Evolutionary conservation across 1,139 yeast species (phyloP), one percentile per base, ranked within the genome.

Genomic region (Candida tropicalis): DNA sequence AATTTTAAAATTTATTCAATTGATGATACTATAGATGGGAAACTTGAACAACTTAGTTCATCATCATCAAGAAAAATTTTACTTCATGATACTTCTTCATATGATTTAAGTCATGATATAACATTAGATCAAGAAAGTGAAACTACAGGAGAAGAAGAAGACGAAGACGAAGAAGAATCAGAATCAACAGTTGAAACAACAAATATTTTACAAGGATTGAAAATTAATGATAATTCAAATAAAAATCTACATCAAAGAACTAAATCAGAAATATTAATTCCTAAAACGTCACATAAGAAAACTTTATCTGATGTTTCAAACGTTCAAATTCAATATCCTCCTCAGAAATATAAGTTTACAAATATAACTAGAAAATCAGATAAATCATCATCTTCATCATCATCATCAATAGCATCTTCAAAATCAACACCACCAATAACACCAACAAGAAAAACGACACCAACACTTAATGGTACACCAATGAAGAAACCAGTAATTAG

Each of bases 401-500:
- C 34, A 20, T 28, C 23, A 34, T 22, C 16, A 31, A 27, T 5
- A 3, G 9, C 22, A 22, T n/a, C 34, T 29, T 24, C 20, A 7
- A 24, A 27, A 39, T 17, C 18, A 17, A 28, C 4, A 31, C 11
- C 12, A n/a, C 16, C 29, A 28, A 24, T 8, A 7, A 16, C 11
- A 31, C 12, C 8, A 10, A 28, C 16, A 5, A 35, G 10, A 27
- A 12, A 20, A 23, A 22, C 25, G n/a, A 29, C 33, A 17, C 13
- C 22, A 2, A 31, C 35, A 11, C 35, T 24, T 31, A 20, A n/a
- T 18, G 35, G 35, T n/a, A 28, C 27, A 16, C 22, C 32, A 13
- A 18, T 32, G 26, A 73, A 68, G 44, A 70, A 71, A 40, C 79
- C 82, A 1, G 81, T 75, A 5, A 72, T 79, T 10, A 57, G 80